Evolutionary conservation across 73 alveolate species (phyloP), one percentile per base, ranked within the genome.

Genomic region (Effrenium voratum): DNA sequence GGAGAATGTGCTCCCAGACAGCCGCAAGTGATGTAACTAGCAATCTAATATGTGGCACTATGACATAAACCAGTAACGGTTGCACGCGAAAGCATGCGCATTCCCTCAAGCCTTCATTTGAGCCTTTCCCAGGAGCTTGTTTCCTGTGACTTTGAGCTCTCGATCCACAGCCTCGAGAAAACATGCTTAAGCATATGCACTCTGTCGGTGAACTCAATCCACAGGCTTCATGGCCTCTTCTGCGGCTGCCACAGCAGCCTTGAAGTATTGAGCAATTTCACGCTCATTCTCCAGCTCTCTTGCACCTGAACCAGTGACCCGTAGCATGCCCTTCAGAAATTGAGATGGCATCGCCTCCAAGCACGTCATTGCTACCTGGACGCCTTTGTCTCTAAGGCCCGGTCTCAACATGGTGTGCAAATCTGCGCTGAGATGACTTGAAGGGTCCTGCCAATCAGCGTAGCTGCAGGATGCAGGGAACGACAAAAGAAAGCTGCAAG

Each of bases 191-290:
- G 16, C 72, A 22, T 57, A 22, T 24, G 30, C 79, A 66, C n/a
- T 24, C 40, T 66, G n/a, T n/a, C n/a, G 68, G 28, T 60, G 36
- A 24, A 32, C 15, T 60, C 5, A 5, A 60, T 8, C 28, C n/a
- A 3, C 75, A 60, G 75, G 15, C 28, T 70, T 36, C 32, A 24
- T 24, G 38, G 82, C 94, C 96, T 90, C 96, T 1, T 90, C 96
- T 16, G 96, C 96, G 22, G 96, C 86, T 49, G 96, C 96, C 55
- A 90, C 96, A 0, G 96, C 96, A n/a, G 96, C 85, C 68, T 90
- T 90, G 75, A 90, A 90, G 40, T 90, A 70, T 55, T 68, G 96
- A 43, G 82, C 63, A 16, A 90, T 90, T 55, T 90, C 96, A 50
- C 96, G 75, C 57, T 90, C 96, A 43, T 90, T 90, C 86, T 90